Evolutionary conservation across 805 yeast genomes (phyloP).

Genomic region (Limtongia smithiae): DNA sequence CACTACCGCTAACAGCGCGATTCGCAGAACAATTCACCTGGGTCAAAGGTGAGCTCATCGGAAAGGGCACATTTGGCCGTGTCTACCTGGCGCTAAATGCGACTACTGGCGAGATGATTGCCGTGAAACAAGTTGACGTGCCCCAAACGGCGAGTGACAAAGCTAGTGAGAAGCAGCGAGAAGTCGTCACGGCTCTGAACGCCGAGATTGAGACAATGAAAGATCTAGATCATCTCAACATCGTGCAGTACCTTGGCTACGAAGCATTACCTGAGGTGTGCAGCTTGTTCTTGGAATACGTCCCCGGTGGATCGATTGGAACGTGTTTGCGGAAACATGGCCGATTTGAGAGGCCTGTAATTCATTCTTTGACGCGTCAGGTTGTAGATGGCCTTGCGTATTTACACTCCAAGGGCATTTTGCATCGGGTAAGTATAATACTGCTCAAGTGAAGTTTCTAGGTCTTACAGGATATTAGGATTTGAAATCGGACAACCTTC

Average conservation of each 20-base stretch:
- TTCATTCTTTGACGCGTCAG: conserved; percentile 70
- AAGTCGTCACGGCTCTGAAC: conserved; percentile 74
- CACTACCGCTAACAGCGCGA: conserved; percentile 36
- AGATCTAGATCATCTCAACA: conserved; percentile 87
- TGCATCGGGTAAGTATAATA: conserved; percentile 54
- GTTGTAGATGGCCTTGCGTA: conserved; percentile 83
- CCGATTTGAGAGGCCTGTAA: conserved; percentile 72
- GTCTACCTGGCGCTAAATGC: conserved; percentile 89
- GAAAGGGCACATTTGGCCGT: conserved; percentile 94
- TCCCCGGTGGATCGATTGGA: conserved; percentile 96
- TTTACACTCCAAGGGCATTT: conserved; percentile 77
- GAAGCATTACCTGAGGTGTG: conserved; percentile 71
- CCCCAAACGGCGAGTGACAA: conserved; percentile 43
- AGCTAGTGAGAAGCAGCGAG: conserved; percentile 41
- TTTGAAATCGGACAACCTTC: conserved; percentile 86
- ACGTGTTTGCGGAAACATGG: conserved; percentile 80
- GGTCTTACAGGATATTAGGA: conserved; percentile 41
- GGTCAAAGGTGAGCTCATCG: conserved; percentile 96
- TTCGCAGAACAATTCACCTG: conserved; percentile 81
- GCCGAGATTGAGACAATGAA: conserved; percentile 92
- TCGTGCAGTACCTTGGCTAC: conserved; percentile 94
- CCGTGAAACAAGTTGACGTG: conserved; percentile 89
- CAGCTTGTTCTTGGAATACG: conserved; percentile 88
- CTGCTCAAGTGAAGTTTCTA: too few species aligned
- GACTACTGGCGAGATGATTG: conserved; percentile 97